A percentile compares a stretch with the other conserved stretches of the same genome.
Evolutionary conservation across 2,329 filamentous ascomycete genomes (phyloP).

Genomic region (Aschersonia sp.): DNA sequence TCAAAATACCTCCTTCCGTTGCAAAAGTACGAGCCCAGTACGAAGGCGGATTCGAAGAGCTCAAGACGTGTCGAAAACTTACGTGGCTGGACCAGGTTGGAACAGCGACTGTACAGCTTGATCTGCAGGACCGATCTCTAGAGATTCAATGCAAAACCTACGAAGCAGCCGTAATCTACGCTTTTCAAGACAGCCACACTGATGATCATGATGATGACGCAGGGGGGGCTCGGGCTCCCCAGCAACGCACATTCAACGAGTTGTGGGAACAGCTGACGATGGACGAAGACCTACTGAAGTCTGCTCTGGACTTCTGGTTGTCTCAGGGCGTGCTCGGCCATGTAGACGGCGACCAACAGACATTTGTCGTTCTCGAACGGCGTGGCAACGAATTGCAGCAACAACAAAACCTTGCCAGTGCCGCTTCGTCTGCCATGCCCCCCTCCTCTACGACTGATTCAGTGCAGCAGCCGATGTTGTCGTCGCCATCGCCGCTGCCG

Average conservation of each 20-base stretch:
- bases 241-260: slow-evolving; percentile 33
- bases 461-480: background rate
- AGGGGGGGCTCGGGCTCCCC: slow-evolving; percentile 18
- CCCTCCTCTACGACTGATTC: background rate
- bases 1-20: slow-evolving; percentile 46
- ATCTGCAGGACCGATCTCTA: slow-evolving; percentile 67
- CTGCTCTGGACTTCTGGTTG: slow-evolving; percentile 59
- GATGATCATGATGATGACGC: slow-evolving; percentile 23
- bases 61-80: slow-evolving; percentile 75
- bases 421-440: slow-evolving; percentile 1
- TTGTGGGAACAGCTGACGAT: slow-evolving; percentile 49
- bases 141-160: slow-evolving; percentile 63
- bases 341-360: slow-evolving; percentile 24
- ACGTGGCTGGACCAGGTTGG: slow-evolving; percentile 79
- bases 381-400: slow-evolving; percentile 20
- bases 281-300: slow-evolving; percentile 55
- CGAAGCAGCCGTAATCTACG: slow-evolving; percentile 77
- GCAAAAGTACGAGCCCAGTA: slow-evolving; percentile 52
- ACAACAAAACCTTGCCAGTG: slow-evolving; percentile 7
- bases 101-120: slow-evolving; percentile 64
- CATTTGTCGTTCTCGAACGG: slow-evolving; percentile 54
- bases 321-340: slow-evolving; percentile 50
- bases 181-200: slow-evolving; percentile 34
- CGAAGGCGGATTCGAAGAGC: slow-evolving; percentile 57
- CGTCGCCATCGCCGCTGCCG: too few species aligned